Evolutionary conservation across 106 monocot genomes (phyloP).

Genomic region (Dendrobium chrysotoxum): DNA sequence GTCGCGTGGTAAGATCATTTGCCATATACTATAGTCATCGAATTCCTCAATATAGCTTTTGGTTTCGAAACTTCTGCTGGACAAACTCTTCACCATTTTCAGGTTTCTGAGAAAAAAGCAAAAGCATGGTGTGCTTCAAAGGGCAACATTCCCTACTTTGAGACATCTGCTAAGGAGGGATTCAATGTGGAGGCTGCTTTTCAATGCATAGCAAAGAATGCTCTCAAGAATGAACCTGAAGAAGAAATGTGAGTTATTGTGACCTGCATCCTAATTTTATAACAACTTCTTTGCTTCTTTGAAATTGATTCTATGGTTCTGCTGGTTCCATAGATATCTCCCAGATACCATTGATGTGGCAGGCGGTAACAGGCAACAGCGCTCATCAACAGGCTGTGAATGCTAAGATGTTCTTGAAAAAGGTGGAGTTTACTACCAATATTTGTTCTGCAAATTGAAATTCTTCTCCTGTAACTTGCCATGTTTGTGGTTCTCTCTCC

Average conservation of each 20-base stretch:
- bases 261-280: neutral
- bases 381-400: constrained; percentile 54
- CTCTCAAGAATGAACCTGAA: constrained; percentile 79
- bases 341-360: constrained; percentile 66
- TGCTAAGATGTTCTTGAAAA: constrained; percentile 19
- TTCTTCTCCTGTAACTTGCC: neutral
- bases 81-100: neutral
- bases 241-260: constrained; percentile 62
- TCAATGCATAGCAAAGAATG: constrained; percentile 75
- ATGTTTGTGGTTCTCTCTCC: neutral
- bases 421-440: neutral
- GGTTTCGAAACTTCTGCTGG: neutral
- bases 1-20: constrained; percentile 46
- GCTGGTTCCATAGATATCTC: constrained; percentile 38
- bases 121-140: constrained; percentile 77
- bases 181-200: constrained; percentile 77
- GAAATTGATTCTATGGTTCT: neutral
- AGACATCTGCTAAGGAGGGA: constrained; percentile 78
- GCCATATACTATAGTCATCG: too few species aligned
- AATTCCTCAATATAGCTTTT: neutral
- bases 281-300: neutral
- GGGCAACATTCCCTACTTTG: constrained; percentile 80
- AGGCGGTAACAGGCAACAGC: constrained; percentile 30
- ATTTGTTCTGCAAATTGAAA: neutral
- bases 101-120: constrained; percentile 71